Base-by-base conservation (phyloP, 192 early-diverging fungal genomes). In the Coemansia sp. region DNA sequence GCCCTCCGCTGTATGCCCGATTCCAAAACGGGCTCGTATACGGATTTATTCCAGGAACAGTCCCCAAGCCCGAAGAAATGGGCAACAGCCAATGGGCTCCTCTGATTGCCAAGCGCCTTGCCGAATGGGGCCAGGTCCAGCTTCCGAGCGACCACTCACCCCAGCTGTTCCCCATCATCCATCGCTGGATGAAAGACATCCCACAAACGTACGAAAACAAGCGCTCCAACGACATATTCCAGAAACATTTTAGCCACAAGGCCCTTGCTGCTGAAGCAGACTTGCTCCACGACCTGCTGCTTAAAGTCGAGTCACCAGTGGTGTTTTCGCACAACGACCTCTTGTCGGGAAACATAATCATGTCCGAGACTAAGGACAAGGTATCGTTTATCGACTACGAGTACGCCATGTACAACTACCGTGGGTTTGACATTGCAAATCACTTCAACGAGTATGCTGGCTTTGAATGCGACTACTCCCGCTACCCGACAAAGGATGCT, bases 401-500 rank as follows among this genome's bases (percentile, higher is more conserved):
- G 66, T 98, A 98, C 72, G 95, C 91, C 2, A 87, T 81, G 8
- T 91, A 92, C 76, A 89, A 87, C 33, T 93, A 88, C 75, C 88
- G 95, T 48, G 95, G 89, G 3, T 98, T 97, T 78, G 96, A 98
- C 73, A 95, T 98, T 65, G 95, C 89, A 48, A 98, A 98, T 73
- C 95, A 97, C 79, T 98, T 97, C 72, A 93, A 92, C 78, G 96
- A 98, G 71, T 92, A 88, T 74, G 93, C 91, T n/a, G 94, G 95
- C 5, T 98, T 97, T 74, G 96, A 98, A 64, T 98, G 96, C 81
- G 92, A 98, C 58, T 98, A 93, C 67, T 76, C 70, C 48, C 85
- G 90, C 59, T 97, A 96, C 68, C 96, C 96, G 2, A 55, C 71
- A 39, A 87, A 90, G 66, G 78, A 81, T 3, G 75, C 84, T 37